These are phyloP conservation scores for grape (Vitis vinifera) DNA, from an alignment of 164 flowering plant genomes.

Conservation along the genomic window DNA sequence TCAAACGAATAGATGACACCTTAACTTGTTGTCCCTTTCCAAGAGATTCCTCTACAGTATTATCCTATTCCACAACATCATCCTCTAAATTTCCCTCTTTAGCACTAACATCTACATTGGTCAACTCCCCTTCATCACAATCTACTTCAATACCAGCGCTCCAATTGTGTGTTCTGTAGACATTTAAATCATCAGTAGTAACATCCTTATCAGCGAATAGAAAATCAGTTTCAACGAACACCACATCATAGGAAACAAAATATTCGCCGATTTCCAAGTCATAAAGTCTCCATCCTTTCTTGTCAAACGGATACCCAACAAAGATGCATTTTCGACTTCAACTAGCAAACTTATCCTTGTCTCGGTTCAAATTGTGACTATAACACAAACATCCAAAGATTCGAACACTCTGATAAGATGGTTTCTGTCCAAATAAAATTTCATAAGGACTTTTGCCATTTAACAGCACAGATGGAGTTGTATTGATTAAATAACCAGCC, in stretches of 20 bases:
- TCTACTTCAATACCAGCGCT: too few relatives aligned
- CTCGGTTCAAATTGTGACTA: not conserved
- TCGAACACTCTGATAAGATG: too few relatives aligned
- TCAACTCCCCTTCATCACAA: too few relatives aligned
- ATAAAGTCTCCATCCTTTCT: slow-evolving; percentile 5
- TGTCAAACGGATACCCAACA: not conserved
- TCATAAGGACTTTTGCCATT: not conserved
- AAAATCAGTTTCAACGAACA: not conserved
- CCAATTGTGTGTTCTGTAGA: too few relatives aligned
- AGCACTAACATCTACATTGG: too few relatives aligned
- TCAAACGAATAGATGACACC: not conserved
- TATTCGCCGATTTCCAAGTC: not conserved
- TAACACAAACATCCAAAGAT: not conserved
- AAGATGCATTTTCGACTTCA: not conserved
- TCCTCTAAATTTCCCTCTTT: too few relatives aligned
- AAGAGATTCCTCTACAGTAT: too few relatives aligned
- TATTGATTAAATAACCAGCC: slow-evolving; percentile 2
- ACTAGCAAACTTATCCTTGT: slow-evolving; percentile 3
- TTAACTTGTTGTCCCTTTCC: not conserved
- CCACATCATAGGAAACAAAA: not conserved
- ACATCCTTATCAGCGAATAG: too few relatives aligned
- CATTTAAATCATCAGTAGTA: too few relatives aligned
- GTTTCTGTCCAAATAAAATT: not conserved
- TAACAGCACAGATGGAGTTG: slow-evolving; percentile 1
- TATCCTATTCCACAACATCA: too few relatives aligned